Evolutionary conservation across 176 grass and related monocot species (phyloP).

Genomic region (Phyllostachys edulis): DNA sequence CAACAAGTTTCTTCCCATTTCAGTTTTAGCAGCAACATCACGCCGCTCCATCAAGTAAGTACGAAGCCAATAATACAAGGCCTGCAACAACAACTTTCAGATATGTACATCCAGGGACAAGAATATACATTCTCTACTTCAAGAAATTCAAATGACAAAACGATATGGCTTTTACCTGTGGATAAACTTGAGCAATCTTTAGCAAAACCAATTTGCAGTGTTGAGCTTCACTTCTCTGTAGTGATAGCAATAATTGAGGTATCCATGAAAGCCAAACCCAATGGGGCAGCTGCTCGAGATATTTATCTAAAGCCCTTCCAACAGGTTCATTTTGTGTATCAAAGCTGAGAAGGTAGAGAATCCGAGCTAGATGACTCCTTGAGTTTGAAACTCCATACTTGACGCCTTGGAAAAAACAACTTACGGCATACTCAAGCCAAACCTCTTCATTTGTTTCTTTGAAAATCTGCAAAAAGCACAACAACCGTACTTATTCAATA

Average conservation of each 20-base stretch:
- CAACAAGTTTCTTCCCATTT: slow-evolving; percentile 78
- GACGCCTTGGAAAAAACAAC: slow-evolving; percentile 96
- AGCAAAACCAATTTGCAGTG: slow-evolving; percentile 97
- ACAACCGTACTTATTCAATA: not conserved
- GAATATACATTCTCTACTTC: slow-evolving; percentile 16
- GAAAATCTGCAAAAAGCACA: slow-evolving; percentile 60
- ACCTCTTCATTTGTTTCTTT: slow-evolving; percentile 86
- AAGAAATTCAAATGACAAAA: slow-evolving; percentile 21
- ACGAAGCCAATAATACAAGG: slow-evolving; percentile 97
- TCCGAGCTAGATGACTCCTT: slow-evolving; percentile 87
- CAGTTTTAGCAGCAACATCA: slow-evolving; percentile 95
- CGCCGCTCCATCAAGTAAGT: slow-evolving; percentile 98
- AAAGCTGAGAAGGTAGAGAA: slow-evolving; percentile 98
- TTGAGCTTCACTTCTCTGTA: slow-evolving; percentile 86
- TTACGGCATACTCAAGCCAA: slow-evolving; percentile 91
- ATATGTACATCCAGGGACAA: slow-evolving; percentile 15
- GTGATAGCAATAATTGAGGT: slow-evolving; percentile 88
- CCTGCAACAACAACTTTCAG: slow-evolving; percentile 50
- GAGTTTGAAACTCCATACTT: slow-evolving; percentile 96
- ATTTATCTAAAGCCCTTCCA: slow-evolving; percentile 88
- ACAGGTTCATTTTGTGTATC: slow-evolving; percentile 92
- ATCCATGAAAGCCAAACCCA: slow-evolving; percentile 99
- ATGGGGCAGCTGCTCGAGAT: slow-evolving; percentile 94
- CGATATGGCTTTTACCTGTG: slow-evolving; percentile 59
- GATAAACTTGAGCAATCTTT: slow-evolving; percentile 97